These are phyloP conservation scores for Eucalyptus regnans DNA, from an alignment of 345 rosid species.

Conservation along the genomic window DNA sequence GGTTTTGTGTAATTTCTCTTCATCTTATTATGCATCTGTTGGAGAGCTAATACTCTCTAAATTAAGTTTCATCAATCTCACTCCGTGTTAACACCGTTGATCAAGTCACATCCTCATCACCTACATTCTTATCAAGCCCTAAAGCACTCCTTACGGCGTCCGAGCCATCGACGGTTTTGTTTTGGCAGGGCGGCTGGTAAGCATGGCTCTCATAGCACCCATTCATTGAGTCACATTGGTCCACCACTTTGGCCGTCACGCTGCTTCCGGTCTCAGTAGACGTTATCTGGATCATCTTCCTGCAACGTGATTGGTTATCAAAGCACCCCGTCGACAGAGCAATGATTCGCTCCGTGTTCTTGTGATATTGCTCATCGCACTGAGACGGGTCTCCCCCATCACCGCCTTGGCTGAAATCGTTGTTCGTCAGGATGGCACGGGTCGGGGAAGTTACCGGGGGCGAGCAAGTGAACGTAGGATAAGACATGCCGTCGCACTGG, in stretches of 20 bases:
- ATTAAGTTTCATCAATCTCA: neutral
- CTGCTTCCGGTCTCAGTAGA: conserved; percentile 5
- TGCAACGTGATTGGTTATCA: conserved; percentile 5
- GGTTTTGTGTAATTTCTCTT: neutral
- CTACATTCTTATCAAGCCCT: conserved; percentile 1
- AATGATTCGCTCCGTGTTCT: neutral
- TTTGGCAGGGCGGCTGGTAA: conserved; percentile 12
- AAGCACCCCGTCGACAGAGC: conserved; percentile 30
- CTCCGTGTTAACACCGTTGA: conserved; percentile 6
- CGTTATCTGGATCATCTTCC: conserved; percentile 12
- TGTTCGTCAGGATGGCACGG: conserved; percentile 4
- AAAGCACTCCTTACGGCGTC: conserved; percentile 22
- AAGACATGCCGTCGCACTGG: neutral
- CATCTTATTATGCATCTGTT: neutral
- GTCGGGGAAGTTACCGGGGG: conserved; percentile 14
- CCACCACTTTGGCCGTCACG: conserved; percentile 17
- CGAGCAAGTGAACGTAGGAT: conserved; percentile 8
- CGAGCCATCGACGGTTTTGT: conserved; percentile 24
- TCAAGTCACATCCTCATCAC: neutral
- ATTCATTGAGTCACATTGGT: conserved; percentile 18
- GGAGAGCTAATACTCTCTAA: neutral
- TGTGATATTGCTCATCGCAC: conserved; percentile 13
- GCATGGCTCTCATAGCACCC: conserved; percentile 27
- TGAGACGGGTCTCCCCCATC: conserved; percentile 11
- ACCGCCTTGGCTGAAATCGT: conserved; percentile 25